Evolutionary conservation across 306 rosid genomes (phyloP), one percentile per base, ranked within the genome.

Genomic region (Calophaca sinica): DNA sequence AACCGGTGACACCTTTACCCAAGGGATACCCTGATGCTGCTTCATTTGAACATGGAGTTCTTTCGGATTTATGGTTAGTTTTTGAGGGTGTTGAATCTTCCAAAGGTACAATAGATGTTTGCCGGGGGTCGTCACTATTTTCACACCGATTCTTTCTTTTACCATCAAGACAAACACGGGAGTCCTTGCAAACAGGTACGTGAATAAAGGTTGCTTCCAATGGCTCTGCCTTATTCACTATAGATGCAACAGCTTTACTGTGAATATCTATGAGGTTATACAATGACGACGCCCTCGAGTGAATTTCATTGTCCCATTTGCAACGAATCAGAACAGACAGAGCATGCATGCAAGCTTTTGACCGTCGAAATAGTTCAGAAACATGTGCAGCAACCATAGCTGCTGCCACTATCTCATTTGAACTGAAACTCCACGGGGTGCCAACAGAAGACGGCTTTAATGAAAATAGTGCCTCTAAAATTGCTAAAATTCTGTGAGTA

Each of bases 361-460:
- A 94, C 69, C 84, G 86, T 79, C 98, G 86, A 76, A 94, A 94
- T 79, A 94, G 80, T 64, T 94, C 98, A 74, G 98, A 91, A 79
- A 94, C 87, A 84, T 94, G 98, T 15, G 98, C 98, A 3, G 98
- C 98, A 84, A 94, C 98, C 98, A 94, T 94, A n/a, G 98, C 98
- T 79, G 98, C 98, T 54, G 98, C 98, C 78, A 94, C 96, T 76
- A 94, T 94, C 86, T 94, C 98, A 64, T 89, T 91, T 54, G 98
- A 94, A 84, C 98, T 91, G 86, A 86, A 92, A 87, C 91, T 91
- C 97, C 98, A 91, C 4, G 97, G 89, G n/a, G 98, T 91, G 46
- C 98, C 98, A 80, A 94, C 84, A 72, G 98, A 84, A 79, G 98
- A 94, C 35, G 98, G 98, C 84, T 91, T 92, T 74, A 94, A 81